A percentile compares a stretch with the other conserved stretches of the same genome.
Conservation (phyloP, 169 alveolate species). For the Babesia ovata region DNA sequence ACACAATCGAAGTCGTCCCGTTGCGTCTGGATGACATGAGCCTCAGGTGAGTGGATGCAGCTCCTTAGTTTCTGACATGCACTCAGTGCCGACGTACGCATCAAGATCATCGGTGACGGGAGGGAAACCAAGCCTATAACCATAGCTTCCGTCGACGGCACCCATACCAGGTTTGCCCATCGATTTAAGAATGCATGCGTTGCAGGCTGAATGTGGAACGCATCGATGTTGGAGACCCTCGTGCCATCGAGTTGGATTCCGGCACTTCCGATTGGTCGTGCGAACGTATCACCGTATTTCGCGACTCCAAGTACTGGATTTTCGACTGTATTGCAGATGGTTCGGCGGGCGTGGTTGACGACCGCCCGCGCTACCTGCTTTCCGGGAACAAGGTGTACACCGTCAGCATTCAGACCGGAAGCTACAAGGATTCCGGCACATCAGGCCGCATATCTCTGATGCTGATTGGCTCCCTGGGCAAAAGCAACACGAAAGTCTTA, state of each 20-base stretch:
- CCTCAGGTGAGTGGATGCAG: constrained; percentile 74
- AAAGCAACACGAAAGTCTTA: constrained; percentile 77
- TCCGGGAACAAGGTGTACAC: constrained; percentile 75
- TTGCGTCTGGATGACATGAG: constrained; percentile 76
- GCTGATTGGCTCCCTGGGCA: constrained; percentile 77
- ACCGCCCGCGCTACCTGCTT: constrained; percentile 54
- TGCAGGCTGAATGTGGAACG: constrained; percentile 72
- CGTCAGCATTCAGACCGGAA: constrained; percentile 79
- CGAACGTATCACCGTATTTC: constrained; percentile 83
- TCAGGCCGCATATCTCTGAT: constrained; percentile 76
- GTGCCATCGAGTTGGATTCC: constrained; percentile 77
- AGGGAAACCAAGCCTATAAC: constrained; percentile 79
- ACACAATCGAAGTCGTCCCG: constrained; percentile 83
- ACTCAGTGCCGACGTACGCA: constrained; percentile 81
- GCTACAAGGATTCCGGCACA: constrained; percentile 81
- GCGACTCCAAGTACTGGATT: constrained; percentile 86
- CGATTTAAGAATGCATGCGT: neutral
- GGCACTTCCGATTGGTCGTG: constrained; percentile 86
- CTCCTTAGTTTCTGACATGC: constrained; percentile 59
- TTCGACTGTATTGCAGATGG: constrained; percentile 83
- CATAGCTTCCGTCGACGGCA: constrained; percentile 50
- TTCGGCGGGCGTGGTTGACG: constrained; percentile 68
- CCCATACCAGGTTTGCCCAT: constrained; percentile 60
- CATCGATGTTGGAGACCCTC: constrained; percentile 83
- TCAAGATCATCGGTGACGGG: constrained; percentile 77